A percentile compares a stretch with the other conserved stretches of the same genome.
Evolutionary conservation across 768 basidiomycete species (phyloP).

Genomic region (Xerocomellus intermedius): DNA sequence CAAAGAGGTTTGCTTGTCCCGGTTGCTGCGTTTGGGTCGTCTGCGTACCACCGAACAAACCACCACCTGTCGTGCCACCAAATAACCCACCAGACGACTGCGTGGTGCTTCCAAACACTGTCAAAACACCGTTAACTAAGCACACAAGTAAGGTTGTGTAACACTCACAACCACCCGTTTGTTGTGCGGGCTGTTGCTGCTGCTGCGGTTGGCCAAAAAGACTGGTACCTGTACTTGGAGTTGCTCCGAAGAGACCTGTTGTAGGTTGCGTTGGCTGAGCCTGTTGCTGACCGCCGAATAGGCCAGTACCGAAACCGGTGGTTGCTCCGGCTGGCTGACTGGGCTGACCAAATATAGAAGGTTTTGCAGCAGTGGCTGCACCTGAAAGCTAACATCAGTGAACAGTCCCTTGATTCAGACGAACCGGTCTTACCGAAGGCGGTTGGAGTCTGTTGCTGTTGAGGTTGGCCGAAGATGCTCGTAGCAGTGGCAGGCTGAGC

Average conservation of each 20-base stretch:
- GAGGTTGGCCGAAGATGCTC: constrained; percentile 38
- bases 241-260: constrained; percentile 32
- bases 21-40: constrained; percentile 39
- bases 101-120: constrained; percentile 40
- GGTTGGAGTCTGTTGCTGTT: constrained; percentile 33
- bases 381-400: constrained; percentile 22
- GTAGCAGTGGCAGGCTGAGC: constrained; percentile 22
- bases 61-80: constrained; percentile 33
- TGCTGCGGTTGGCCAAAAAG: constrained; percentile 36
- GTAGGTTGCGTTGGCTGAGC: constrained; percentile 25
- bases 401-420: neutral
- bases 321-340: constrained; percentile 38
- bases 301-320: constrained; percentile 35
- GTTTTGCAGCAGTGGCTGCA: constrained; percentile 37
- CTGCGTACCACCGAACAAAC: constrained; percentile 37
- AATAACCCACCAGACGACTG: constrained; percentile 37
- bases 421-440: constrained; percentile 44
- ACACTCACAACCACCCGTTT: constrained; percentile 36
- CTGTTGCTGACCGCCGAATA: constrained; percentile 29
- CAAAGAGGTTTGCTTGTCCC: constrained; percentile 30
- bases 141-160: neutral
- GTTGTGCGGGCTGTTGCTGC: constrained; percentile 41
- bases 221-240: constrained; percentile 20
- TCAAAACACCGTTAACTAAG: constrained; percentile 9
- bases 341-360: constrained; percentile 50